Conservation (phyloP, 2,329 filamentous ascomycete genomes). For the Metarhizium guizhouense region DNA sequence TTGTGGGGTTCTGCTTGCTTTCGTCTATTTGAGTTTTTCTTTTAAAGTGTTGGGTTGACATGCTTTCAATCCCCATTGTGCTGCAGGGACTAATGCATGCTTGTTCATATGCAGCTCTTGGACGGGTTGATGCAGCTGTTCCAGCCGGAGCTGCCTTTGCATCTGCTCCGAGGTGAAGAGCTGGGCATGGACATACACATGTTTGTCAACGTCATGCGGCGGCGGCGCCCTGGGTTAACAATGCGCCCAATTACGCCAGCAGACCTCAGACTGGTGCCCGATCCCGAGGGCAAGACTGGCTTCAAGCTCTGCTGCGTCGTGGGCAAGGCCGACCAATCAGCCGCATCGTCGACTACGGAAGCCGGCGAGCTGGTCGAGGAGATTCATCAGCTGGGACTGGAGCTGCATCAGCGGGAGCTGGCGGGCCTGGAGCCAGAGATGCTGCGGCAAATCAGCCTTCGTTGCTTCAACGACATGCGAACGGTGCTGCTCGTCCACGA, state of each 20-base stretch:
- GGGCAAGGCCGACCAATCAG: neutral
- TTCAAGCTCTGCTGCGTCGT: constrained; percentile 22
- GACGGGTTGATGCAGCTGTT: constrained; percentile 23
- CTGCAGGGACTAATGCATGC: neutral
- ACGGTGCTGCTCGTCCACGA: constrained; percentile 32
- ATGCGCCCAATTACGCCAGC: constrained; percentile 25
- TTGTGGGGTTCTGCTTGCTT: neutral
- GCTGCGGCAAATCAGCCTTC: constrained; percentile 24
- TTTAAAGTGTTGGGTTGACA: too few relatives aligned
- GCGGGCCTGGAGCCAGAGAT: constrained; percentile 19
- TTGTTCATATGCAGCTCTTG: constrained; percentile 17
- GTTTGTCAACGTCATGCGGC: constrained; percentile 21
- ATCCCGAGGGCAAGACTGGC: constrained; percentile 13
- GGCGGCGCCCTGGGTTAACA: constrained; percentile 17
- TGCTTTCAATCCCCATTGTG: too few relatives aligned
- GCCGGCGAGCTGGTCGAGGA: constrained; percentile 20
- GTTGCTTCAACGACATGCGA: constrained; percentile 31
- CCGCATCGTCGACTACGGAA: neutral
- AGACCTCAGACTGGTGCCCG: constrained; percentile 23
- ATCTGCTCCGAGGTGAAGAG: constrained; percentile 29
- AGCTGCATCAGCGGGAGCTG: constrained; percentile 30
- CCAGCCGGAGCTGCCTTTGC: constrained; percentile 17
- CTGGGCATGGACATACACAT: constrained; percentile 29
- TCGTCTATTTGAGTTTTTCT: too few relatives aligned
- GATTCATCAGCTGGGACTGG: constrained; percentile 28